Percentiles rank a stretch among this genome's conserved stretches.
These are phyloP conservation scores for Byssochlamys sp. DNA, from an alignment of 2,329 filamentous ascomycete genomes.

Conservation along the genomic window DNA sequence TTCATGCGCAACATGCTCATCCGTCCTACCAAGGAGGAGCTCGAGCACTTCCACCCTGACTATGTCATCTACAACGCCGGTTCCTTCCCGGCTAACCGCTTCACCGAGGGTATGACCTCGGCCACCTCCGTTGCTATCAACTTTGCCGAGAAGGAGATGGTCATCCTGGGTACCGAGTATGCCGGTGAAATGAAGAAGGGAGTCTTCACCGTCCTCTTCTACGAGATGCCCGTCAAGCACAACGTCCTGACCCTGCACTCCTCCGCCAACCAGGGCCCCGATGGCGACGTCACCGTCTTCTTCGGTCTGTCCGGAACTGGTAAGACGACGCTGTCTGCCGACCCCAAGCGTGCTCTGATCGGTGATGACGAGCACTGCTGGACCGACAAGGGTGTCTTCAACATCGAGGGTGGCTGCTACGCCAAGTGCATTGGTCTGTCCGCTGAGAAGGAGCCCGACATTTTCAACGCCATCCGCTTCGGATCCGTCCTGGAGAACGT, in stretches of 20 bases:
- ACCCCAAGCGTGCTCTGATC: conserved; percentile 90
- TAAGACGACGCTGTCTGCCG: conserved; percentile 95
- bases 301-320: conserved; percentile 97
- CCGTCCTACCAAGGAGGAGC: conserved; percentile 78
- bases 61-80: conserved; percentile 99
- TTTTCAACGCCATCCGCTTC: conserved; percentile 89
- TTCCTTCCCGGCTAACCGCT: conserved; percentile 96
- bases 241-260: conserved; percentile 97
- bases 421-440: conserved; percentile 97
- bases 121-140: conserved; percentile 97
- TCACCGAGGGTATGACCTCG: conserved; percentile 96
- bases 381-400: conserved; percentile 93
- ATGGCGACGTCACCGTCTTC: conserved; percentile 96
- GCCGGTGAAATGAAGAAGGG: conserved; percentile 98
- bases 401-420: conserved; percentile 99
- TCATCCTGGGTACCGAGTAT: conserved; percentile 97
- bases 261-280: conserved; percentile 90
- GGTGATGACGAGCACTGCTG: conserved; percentile 99
- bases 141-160: conserved; percentile 99
- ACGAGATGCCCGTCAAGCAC: conserved; percentile 99
- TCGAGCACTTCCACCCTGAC: conserved; percentile 95
- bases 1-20: conserved; percentile 99
- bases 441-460: conserved; percentile 97
- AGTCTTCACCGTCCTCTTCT: conserved; percentile 97
- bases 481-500: conserved; percentile 97